phyloP scores from a whole-genome alignment of 768 basidiomycete genomes.

The Dacryopinax primogenitus region DNA sequence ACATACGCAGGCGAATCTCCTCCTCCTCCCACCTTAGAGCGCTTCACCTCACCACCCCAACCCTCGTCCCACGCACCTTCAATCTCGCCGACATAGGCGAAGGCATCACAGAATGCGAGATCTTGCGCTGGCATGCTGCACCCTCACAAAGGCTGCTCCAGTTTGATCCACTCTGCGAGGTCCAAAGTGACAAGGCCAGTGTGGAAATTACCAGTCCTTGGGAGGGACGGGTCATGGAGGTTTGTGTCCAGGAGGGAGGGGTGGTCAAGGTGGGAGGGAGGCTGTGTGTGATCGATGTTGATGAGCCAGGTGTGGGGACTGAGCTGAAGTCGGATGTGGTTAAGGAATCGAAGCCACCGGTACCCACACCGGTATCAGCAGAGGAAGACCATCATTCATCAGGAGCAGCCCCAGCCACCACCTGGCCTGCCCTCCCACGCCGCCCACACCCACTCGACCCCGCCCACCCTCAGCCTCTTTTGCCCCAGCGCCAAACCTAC shows the following conservation, averaged over 20 bases:
- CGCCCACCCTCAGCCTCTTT: conserved; percentile 9
- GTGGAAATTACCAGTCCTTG: conserved; percentile 84
- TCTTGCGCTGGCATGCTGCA: conserved; percentile 61
- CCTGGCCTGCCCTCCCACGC: conserved; percentile 12
- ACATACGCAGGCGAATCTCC: background rate
- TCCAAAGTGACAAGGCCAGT: conserved; percentile 81
- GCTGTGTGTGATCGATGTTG: conserved; percentile 66
- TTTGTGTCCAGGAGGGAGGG: conserved; percentile 68
- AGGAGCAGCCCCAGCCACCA: conserved; percentile 1
- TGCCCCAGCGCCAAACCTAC: too few relatives aligned
- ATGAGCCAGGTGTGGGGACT: conserved; percentile 31
- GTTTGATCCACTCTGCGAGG: conserved; percentile 62
- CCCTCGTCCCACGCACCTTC: conserved; percentile 10
- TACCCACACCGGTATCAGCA: conserved; percentile 12
- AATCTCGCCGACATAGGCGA: conserved; percentile 45
- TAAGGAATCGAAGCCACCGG: conserved; percentile 13
- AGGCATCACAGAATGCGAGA: conserved; percentile 82
- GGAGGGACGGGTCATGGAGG: conserved; percentile 57
- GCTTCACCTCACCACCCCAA: background rate
- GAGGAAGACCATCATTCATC: conserved; percentile 18
- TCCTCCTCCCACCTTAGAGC: background rate
- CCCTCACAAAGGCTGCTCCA: conserved; percentile 21
- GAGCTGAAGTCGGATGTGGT: conserved; percentile 15
- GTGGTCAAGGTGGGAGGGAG: conserved; percentile 71
- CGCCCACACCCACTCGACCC: conserved; percentile 14